A percentile compares a stretch with the other conserved stretches of the same genome.
Conservation (phyloP, 2,329 filamentous ascomycete genomes). For the Stromatinia cepivora region DNA sequence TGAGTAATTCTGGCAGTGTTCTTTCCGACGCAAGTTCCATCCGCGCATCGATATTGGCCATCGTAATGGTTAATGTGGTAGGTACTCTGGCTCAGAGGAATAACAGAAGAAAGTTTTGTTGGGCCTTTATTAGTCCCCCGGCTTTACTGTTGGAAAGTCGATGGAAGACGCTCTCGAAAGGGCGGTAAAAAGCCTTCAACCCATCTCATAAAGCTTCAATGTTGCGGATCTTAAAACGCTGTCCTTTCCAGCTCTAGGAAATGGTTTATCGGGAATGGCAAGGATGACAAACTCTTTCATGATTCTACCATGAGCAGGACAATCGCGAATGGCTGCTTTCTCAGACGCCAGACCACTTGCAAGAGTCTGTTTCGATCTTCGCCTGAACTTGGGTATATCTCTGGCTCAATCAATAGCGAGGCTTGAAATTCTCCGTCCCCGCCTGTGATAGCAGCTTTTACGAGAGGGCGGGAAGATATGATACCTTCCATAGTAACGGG, state of each 20-base stretch:
- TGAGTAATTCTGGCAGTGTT: too few relatives aligned
- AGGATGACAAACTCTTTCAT: conserved; percentile 26
- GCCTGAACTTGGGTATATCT: not conserved
- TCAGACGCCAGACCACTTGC: conserved; percentile 23
- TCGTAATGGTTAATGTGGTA: too few relatives aligned
- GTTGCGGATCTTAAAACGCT: conserved; percentile 20
- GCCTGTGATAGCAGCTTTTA: not conserved
- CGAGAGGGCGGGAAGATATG: not conserved
- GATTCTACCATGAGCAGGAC: conserved; percentile 29
- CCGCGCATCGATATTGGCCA: too few relatives aligned
- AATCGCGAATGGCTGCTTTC: conserved; percentile 24
- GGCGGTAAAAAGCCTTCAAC: too few relatives aligned
- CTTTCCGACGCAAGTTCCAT: too few relatives aligned
- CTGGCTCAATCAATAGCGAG: not conserved
- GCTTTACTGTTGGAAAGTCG: too few relatives aligned
- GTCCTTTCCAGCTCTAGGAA: conserved; percentile 26
- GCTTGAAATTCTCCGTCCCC: not conserved
- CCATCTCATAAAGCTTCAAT: not conserved
- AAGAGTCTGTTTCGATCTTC: too few relatives aligned
- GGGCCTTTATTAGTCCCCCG: too few relatives aligned
- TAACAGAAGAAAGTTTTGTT: too few relatives aligned
- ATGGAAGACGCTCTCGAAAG: too few relatives aligned
- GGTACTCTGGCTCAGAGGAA: too few relatives aligned
- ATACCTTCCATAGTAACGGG: not conserved
- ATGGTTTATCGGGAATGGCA: conserved; percentile 18